These are phyloP conservation scores for Kazachstania africana DNA, from an alignment of 805 yeast species.

Conservation along the genomic window DNA sequence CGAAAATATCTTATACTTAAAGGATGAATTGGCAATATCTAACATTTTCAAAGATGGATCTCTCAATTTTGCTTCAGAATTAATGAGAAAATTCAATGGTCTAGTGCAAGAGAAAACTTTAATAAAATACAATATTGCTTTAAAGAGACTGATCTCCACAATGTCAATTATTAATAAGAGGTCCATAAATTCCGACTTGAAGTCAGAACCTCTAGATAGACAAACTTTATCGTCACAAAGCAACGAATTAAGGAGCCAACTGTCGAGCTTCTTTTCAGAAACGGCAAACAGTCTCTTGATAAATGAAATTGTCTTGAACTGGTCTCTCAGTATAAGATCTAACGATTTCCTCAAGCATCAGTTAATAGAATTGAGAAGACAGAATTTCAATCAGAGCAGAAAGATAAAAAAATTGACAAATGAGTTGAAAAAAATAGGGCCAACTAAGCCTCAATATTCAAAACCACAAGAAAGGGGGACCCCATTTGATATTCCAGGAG, in stretches of 20 bases:
- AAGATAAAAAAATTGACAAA: not conserved
- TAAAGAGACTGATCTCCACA: constrained; percentile 1
- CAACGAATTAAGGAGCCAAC: constrained; percentile 1
- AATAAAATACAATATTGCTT: constrained; percentile 1
- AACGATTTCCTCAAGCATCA: constrained; percentile 2
- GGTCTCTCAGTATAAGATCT: not conserved
- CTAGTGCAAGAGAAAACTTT: constrained; percentile 1
- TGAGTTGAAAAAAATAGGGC: too few relatives aligned
- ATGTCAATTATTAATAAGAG: not conserved
- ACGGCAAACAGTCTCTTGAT: not conserved
- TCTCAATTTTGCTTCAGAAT: constrained; percentile 2
- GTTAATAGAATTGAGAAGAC: constrained; percentile 1
- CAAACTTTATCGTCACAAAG: constrained; percentile 1
- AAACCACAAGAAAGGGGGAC: too few relatives aligned
- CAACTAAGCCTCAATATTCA: too few relatives aligned
- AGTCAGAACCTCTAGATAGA: not conserved
- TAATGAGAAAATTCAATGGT: constrained; percentile 1
- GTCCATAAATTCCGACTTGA: too few relatives aligned
- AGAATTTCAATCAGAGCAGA: not conserved
- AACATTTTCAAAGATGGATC: constrained; percentile 3
- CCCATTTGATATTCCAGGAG: too few relatives aligned
- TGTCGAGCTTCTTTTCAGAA: constrained; percentile 1
- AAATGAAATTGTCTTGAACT: not conserved
- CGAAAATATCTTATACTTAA: not conserved
- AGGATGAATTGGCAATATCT: not conserved